Evolutionary conservation across 495 filamentous ascomycete species (phyloP).

Genomic region (Neurospora sp.): DNA sequence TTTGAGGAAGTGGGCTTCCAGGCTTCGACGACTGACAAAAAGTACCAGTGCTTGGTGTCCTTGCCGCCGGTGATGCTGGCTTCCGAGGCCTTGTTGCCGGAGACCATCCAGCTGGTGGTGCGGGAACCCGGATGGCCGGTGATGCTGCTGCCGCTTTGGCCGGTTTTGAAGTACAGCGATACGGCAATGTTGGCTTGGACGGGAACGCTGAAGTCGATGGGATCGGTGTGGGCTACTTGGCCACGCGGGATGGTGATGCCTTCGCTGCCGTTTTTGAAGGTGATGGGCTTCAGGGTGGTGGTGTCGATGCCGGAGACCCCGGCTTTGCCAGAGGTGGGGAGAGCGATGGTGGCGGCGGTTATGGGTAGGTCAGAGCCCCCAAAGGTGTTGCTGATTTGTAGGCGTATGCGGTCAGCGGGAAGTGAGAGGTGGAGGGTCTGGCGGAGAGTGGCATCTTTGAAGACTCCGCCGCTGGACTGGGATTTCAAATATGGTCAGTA

Average conservation of each 20-base stretch:
- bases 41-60: conserved; percentile 47
- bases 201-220: conserved; percentile 44
- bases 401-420: conserved; percentile 42
- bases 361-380: conserved; percentile 52
- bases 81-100: conserved; percentile 44
- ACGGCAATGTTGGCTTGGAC: conserved; percentile 44
- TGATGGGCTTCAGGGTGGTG: conserved; percentile 38
- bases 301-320: conserved; percentile 46
- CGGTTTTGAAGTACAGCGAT: conserved; percentile 46
- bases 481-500: not conserved
- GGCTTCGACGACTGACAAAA: conserved; percentile 51
- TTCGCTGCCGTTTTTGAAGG: conserved; percentile 42
- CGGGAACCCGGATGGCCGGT: conserved; percentile 60
- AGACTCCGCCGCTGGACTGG: conserved; percentile 16
- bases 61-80: conserved; percentile 35
- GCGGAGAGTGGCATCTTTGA: conserved; percentile 51
- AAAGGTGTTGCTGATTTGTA: conserved; percentile 61
- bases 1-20: conserved; percentile 28
- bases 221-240: conserved; percentile 52
- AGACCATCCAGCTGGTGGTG: conserved; percentile 49
- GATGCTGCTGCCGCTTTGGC: conserved; percentile 47
- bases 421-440: conserved; percentile 56
- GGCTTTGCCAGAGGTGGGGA: conserved; percentile 38
- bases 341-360: conserved; percentile 46
- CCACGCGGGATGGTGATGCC: conserved; percentile 48